Evolutionary conservation across 495 filamentous ascomycete species (phyloP), one percentile per base, ranked within the genome.

Genomic region (Pseudoneurospora amorphoporcata): DNA sequence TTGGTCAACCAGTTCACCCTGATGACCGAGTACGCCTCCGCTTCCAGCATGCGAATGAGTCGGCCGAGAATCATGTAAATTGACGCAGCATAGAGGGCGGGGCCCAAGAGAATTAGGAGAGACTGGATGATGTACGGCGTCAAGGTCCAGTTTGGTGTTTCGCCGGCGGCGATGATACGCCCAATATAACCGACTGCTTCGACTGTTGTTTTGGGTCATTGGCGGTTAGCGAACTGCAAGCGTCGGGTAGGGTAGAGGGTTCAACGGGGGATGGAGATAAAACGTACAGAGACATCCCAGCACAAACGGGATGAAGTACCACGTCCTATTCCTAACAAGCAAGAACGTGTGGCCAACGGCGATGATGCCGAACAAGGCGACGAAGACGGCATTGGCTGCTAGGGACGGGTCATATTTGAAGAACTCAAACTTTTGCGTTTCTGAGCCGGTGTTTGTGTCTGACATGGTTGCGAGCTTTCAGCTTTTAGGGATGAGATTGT

Each of bases 241-340:
- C 39, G 58, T 6, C 29, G 53, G 14, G 19, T 69, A n/a, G 10
- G 1, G 2, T 14, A 17, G 8, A n/a, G 14, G 3, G 16, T 16
- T 43, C 23, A 38, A 1, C 19, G 7, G 58, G n/a, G 17, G 61
- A 45, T 35, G 9, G 8, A 29, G 23, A 23, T 23, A 23, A 4
- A 23, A 82, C 85, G 74, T 82, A 90, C 88, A 88, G 16, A 85
- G 68, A 35, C 87, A 84, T 10, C 88, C 90, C 39, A 90, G 76
- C 8, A 88, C 39, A 37, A 91, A 84, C 0, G 90, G 85, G 8
- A 86, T 85, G 68, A 91, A 88, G 77, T 88, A 91, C 86, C 86
- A 91, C 8, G 84, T 86, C 72, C 82, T 80, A 19, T 79, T 82
- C 37, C 76, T 81, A 43, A 82, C 68, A 8, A 91, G 72, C 69